Base-by-base conservation (phyloP, 78 protist genomes). In the Emiliania huxleyi region DNA sequence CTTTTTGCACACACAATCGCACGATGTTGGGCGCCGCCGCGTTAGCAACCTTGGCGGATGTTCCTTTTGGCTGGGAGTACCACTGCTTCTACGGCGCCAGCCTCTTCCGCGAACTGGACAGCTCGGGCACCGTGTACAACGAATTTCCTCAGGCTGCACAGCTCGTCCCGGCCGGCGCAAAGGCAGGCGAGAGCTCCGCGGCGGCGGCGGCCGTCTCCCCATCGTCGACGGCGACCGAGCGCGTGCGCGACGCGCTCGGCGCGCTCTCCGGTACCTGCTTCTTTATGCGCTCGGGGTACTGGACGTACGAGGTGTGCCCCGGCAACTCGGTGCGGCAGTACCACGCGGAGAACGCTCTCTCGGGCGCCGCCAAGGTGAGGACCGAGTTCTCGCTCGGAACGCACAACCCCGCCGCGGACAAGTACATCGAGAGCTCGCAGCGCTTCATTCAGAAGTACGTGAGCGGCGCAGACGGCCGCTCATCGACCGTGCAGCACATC, bases 281-380 rank as follows among this genome's bases (percentile, higher is more conserved):
- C 49, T 2, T 43, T 37, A 40, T 79, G 87, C 87, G 87, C 33
- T 48, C 4, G 26, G 87, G 87, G 52, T 79, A 43, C 35, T 79
- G 87, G 87, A 79, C 87, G 38, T 79, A 79, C 87, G 87, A 79
- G 49, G 52, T 79, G 52, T 79, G 87, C 35, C 87, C 87, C 15
- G 22, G 46, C 29, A 40, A 43, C 37, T 0, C 25, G 38, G 49
- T 79, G 26, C 46, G 52, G 37, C 87, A 79, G 49, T 79, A 43
- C 35, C 87, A 79, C 87, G 4, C 87, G 25, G 52, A 43, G 52
- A 43, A 8, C 52, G 52, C n/a, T 2, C 26, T 1, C 48, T 11
- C 52, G 52, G 52, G 37, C 48, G 35, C 1, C 87, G 37, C 52
- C 25, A 12, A 21, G n/a, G 87, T 43, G 38, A 1, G 4, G 35